These are phyloP conservation scores for Chrysosporium keratinophilum DNA, from an alignment of 2,329 filamentous ascomycete genomes.

Conservation along the genomic window DNA sequence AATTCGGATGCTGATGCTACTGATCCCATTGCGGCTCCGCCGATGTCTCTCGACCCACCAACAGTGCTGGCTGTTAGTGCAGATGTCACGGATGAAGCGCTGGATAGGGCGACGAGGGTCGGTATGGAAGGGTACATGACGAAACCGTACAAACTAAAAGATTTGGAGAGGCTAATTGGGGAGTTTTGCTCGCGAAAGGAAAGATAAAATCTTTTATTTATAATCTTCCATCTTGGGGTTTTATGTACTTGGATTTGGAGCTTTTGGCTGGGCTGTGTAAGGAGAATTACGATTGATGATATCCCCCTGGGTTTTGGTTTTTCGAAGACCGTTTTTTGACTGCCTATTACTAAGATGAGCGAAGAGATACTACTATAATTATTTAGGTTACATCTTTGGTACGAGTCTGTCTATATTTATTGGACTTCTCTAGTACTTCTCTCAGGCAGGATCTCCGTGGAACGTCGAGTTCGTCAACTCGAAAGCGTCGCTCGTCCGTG, in stretches of 20 bases:
- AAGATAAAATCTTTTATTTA: not conserved
- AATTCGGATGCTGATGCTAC: slow-evolving; percentile 3
- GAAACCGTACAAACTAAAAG: slow-evolving; percentile 55
- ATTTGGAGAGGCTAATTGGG: slow-evolving; percentile 51
- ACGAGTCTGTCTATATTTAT: too few species aligned
- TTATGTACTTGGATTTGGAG: not conserved
- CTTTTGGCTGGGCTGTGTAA: too few species aligned
- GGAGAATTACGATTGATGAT: not conserved
- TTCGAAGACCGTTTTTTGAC: too few species aligned
- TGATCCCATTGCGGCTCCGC: slow-evolving; percentile 22
- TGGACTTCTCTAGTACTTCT: too few species aligned
- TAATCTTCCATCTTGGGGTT: not conserved
- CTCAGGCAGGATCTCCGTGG: too few species aligned
- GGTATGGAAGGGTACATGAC: slow-evolving; percentile 61
- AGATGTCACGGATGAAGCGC: slow-evolving; percentile 54
- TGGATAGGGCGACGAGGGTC: slow-evolving; percentile 49
- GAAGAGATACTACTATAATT: too few species aligned
- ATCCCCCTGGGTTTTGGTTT: not conserved
- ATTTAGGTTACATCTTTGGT: too few species aligned
- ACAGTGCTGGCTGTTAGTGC: slow-evolving; percentile 55
- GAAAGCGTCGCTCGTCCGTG: too few species aligned
- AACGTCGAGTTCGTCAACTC: too few species aligned
- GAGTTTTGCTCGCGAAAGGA: slow-evolving; percentile 32
- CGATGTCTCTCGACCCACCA: slow-evolving; percentile 18
- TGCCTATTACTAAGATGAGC: too few species aligned